These are phyloP conservation scores for Arbutus unedo DNA, from an alignment of 148 eudicot species.

Conservation along the genomic window DNA sequence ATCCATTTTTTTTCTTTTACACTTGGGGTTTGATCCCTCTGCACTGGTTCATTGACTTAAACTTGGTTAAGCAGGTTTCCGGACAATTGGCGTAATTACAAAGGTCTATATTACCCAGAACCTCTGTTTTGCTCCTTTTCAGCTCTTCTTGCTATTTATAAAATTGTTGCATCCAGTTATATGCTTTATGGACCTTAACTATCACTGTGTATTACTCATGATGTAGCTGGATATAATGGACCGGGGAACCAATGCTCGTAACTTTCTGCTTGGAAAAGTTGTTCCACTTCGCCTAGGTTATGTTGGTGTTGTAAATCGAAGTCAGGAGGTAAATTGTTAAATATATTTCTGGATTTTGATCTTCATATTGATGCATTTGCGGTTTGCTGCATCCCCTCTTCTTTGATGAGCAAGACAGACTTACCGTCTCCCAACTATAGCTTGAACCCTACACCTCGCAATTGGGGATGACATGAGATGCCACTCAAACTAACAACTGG, in stretches of 20 bases:
- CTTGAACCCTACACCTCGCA: background rate
- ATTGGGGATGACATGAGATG: background rate
- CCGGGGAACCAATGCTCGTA: constrained; percentile 53
- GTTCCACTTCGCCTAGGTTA: constrained; percentile 56
- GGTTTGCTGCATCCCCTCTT: background rate
- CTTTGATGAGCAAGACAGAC: background rate
- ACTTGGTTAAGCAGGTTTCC: constrained; percentile 31
- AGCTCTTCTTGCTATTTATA: background rate
- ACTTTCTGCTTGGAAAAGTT: constrained; percentile 50
- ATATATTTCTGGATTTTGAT: background rate
- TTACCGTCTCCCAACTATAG: background rate
- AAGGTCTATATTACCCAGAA: constrained; percentile 28
- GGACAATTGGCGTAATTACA: constrained; percentile 59
- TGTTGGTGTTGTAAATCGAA: constrained; percentile 58
- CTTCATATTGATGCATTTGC: background rate
- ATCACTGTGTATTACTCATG: background rate
- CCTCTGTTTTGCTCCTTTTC: background rate
- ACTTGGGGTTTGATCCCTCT: background rate
- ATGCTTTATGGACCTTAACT: background rate
- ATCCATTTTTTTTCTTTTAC: background rate
- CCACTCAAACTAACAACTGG: background rate
- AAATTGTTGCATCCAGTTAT: constrained; percentile 5
- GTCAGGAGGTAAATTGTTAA: constrained; percentile 48
- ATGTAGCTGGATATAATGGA: constrained; percentile 57
- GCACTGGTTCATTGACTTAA: background rate